These are phyloP conservation scores for Discostella stelligeroides DNA, from an alignment of 108 stramenopile species.

Conservation along the genomic window DNA sequence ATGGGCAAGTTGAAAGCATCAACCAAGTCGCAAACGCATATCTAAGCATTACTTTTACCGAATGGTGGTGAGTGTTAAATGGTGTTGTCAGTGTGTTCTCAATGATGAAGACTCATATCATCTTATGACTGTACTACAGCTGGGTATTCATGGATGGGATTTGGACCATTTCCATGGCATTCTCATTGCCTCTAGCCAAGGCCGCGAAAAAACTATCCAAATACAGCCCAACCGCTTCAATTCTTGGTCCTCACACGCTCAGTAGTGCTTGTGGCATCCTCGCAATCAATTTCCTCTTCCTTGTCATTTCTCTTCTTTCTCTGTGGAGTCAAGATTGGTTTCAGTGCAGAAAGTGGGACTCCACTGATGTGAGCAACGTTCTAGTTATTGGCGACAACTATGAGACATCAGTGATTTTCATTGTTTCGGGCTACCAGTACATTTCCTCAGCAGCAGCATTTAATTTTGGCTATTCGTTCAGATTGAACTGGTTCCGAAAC, in stretches of 20 bases:
- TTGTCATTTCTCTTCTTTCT: slow-evolving; percentile 41
- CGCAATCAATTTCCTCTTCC: slow-evolving; percentile 57
- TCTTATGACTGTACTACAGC: not conserved
- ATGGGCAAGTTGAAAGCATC: slow-evolving; percentile 71
- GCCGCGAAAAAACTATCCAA: slow-evolving; percentile 54
- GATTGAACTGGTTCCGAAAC: slow-evolving; percentile 48
- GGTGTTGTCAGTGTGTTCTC: not conserved
- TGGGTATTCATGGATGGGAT: slow-evolving; percentile 59
- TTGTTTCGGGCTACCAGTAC: slow-evolving; percentile 64
- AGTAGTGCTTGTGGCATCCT: slow-evolving; percentile 54
- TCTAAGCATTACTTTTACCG: slow-evolving; percentile 55
- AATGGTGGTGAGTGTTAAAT: slow-evolving; percentile 60
- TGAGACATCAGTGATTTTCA: slow-evolving; percentile 56
- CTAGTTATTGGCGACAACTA: slow-evolving; percentile 54
- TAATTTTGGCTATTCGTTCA: slow-evolving; percentile 60
- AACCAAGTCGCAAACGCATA: slow-evolving; percentile 61
- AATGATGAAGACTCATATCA: not conserved
- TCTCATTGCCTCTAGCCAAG: slow-evolving; percentile 54
- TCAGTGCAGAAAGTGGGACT: slow-evolving; percentile 64
- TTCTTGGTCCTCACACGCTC: slow-evolving; percentile 63
- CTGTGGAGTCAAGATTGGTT: slow-evolving; percentile 64
- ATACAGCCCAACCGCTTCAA: slow-evolving; percentile 65
- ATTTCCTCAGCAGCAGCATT: slow-evolving; percentile 58
- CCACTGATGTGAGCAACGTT: slow-evolving; percentile 49
- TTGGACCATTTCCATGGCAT: slow-evolving; percentile 66